Conservation (phyloP, 805 yeast genomes). For the Helenozyma rhizophorensis region DNA sequence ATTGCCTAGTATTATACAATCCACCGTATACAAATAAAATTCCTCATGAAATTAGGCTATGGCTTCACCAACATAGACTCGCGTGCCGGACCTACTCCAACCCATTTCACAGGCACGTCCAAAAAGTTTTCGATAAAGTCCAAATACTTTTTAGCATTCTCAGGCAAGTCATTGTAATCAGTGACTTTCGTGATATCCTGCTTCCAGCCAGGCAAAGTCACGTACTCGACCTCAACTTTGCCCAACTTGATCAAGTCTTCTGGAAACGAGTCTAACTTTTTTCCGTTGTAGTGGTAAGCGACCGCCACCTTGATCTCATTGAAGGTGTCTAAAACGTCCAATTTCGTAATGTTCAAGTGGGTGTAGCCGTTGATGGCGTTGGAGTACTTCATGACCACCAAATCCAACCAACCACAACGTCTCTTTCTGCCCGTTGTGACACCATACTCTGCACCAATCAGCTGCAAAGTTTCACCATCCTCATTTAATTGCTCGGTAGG, state of each 20-base stretch:
- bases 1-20: no score
- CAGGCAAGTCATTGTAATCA: conserved; percentile 76
- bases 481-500: conserved; percentile 94
- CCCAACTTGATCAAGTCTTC: conserved; percentile 82
- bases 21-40: no score
- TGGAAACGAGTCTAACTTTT: conserved; percentile 77
- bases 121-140: conserved; percentile 81
- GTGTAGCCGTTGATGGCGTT: conserved; percentile 94
- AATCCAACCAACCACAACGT: conserved; percentile 98
- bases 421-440: conserved; percentile 99
- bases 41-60: no score
- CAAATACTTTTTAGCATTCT: conserved; percentile 80
- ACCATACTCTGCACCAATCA: conserved; percentile 93
- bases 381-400: conserved; percentile 90
- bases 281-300: conserved; percentile 75
- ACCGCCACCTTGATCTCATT: conserved; percentile 86
- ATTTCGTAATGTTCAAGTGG: conserved; percentile 86
- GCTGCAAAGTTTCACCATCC: conserved; percentile 81
- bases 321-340: conserved; percentile 90
- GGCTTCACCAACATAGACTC: conserved; percentile 77
- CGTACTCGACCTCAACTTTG: conserved; percentile 88
- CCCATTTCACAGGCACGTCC: conserved; percentile 88
- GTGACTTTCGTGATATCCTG: conserved; percentile 70
- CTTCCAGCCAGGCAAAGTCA: conserved; percentile 93
- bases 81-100: conserved; percentile 98